Evolutionary conservation across 352 stramenopile genomes (phyloP), one percentile per base, ranked within the genome.

Genomic region (Globisporangium canariense): DNA sequence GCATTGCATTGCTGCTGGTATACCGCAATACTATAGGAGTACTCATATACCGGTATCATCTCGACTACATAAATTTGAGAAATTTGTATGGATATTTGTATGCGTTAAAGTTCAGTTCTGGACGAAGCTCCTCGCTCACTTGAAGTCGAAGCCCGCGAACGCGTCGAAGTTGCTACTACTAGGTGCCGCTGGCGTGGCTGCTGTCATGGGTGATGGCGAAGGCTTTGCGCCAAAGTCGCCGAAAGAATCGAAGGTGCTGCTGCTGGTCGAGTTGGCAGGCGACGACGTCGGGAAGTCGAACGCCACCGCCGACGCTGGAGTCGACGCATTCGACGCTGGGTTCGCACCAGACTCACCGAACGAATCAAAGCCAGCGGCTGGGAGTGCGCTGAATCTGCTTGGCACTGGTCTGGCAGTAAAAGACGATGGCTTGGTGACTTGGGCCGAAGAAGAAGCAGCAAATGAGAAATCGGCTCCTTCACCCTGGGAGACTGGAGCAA

Each of bases 101-200:
- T 52, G 8, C 8, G 20, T 52, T 52, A 52, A 30, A 30, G 46
- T 32, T 30, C 46, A 52, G 46, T 30, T 30, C 20, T 52, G 46
- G 10, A 25, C 9, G 9, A 20, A 32, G n/a, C 9, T 52, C 46
- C 20, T 14, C 57, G 11, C 30, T 60, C 41, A 64, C 41, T 73
- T 74, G 59, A 74, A 71, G 58, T 66, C 60, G 43, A 71, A 58
- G 57, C 43, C 47, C 18, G 46, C 60, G 34, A 73, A 67, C 7
- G 57, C 58, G 30, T 70, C 61, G 46, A 69, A 71, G 51, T 57
- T 52, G 20, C 53, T 58, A 13, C 56, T 52, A 16, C 53, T 58
- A 13, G 58, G 43, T 18, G 50, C 18, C 11, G 47, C 7, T 20
- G 52, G 25, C 14, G 41, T 55, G 36, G 55, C 25, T 32, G 59